Conservation (phyloP, 2,329 filamentous ascomycete genomes). For the Sporothrix pseudoabietina region DNA sequence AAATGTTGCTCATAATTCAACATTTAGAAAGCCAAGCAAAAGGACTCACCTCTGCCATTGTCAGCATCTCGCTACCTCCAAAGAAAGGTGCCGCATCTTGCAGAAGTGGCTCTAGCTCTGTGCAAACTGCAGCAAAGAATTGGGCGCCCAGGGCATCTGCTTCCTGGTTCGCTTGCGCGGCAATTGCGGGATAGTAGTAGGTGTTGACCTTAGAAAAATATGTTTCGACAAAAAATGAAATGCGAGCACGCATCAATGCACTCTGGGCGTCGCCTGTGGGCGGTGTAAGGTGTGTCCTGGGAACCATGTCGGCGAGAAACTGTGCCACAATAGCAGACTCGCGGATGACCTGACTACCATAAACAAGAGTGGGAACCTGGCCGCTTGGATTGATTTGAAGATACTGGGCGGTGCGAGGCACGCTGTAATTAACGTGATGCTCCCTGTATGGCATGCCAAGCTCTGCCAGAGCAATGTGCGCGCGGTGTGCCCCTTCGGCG, state of each 20-base stretch:
- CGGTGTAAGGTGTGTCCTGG: not conserved
- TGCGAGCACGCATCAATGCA: not conserved
- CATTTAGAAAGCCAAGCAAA: not conserved
- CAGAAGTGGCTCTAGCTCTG: not conserved
- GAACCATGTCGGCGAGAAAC: not conserved
- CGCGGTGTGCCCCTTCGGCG: not conserved
- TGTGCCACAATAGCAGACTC: not conserved
- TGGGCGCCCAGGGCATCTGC: not conserved
- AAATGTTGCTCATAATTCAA: too few relatives aligned
- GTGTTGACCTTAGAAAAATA: not conserved
- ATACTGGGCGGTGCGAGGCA: not conserved
- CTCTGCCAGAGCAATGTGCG: not conserved
- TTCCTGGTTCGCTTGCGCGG: not conserved
- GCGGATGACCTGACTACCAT: not conserved
- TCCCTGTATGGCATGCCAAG: not conserved
- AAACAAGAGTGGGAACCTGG: not conserved
- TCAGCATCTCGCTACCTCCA: not conserved
- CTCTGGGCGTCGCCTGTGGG: not conserved
- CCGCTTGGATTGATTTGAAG: not conserved
- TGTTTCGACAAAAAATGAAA: not conserved
- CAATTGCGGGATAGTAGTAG: constrained; percentile 2
- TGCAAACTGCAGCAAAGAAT: not conserved
- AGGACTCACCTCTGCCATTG: not conserved
- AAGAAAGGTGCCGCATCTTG: constrained; percentile 5
- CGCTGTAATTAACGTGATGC: not conserved